Conservation (phyloP, 768 basidiomycete species). For the Boletus tomentosulus region DNA sequence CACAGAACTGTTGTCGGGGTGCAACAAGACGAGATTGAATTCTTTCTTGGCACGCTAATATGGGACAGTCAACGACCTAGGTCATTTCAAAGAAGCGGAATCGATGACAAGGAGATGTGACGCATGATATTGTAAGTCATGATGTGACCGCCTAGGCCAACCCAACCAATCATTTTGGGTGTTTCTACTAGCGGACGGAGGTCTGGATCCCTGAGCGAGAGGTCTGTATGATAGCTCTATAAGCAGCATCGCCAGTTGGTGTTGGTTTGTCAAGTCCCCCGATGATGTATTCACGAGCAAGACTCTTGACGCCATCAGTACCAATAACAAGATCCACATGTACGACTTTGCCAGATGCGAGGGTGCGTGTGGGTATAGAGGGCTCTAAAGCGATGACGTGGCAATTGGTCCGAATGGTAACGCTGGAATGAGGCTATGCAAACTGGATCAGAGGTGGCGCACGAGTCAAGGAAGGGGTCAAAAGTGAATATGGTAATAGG, state of each 20-base stretch:
- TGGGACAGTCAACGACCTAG: no score
- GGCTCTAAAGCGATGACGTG: slow-evolving; percentile 37
- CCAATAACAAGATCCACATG: slow-evolving; percentile 44
- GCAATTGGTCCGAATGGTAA: slow-evolving; percentile 33
- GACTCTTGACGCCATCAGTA: slow-evolving; percentile 52
- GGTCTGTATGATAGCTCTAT: slow-evolving; percentile 49
- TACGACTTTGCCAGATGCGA: slow-evolving; percentile 42
- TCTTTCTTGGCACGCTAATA: slow-evolving; percentile 34
- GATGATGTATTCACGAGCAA: slow-evolving; percentile 45
- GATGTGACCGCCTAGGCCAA: slow-evolving; percentile 47
- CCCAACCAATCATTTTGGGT: slow-evolving; percentile 55
- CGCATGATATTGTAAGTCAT: slow-evolving; percentile 44
- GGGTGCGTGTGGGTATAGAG: slow-evolving; percentile 31
- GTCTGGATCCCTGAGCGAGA: slow-evolving; percentile 48
- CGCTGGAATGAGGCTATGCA: slow-evolving; percentile 32
- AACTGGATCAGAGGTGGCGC: slow-evolving; percentile 11
- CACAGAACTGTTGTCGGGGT: slow-evolving; percentile 36
- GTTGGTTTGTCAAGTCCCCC: slow-evolving; percentile 42
- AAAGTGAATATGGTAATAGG: slow-evolving; percentile 35
- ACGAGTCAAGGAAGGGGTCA: background rate
- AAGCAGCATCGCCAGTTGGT: slow-evolving; percentile 62
- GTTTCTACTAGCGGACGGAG: slow-evolving; percentile 47
- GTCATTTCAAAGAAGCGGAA: background rate
- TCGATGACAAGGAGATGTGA: background rate
- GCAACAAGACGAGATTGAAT: slow-evolving; percentile 44